phyloP scores from a whole-genome alignment of 1,139 yeast species.

The Candida sanyaensis region DNA sequence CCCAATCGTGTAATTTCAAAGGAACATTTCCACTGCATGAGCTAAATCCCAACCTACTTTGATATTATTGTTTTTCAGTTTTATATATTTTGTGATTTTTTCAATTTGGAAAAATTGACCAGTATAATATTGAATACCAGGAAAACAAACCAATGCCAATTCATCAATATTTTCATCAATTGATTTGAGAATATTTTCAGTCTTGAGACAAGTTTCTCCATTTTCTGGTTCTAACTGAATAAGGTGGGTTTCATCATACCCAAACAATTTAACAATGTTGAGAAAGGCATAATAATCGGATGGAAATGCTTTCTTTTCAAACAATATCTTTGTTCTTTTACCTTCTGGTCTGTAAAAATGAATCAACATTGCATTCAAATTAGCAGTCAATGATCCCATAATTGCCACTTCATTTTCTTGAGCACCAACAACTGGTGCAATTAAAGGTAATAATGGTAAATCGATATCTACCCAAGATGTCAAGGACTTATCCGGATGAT shows the following conservation, averaged over 20 bases:
- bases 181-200: constrained; percentile 59
- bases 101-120: constrained; percentile 84
- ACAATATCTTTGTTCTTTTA: constrained; percentile 65
- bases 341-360: constrained; percentile 74
- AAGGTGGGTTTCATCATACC: constrained; percentile 58
- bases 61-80: constrained; percentile 37
- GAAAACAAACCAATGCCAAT: constrained; percentile 73
- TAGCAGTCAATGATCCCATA: constrained; percentile 84
- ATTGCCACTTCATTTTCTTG: constrained; percentile 71
- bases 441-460: constrained; percentile 65
- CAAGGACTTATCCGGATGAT: constrained; percentile 51
- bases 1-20: constrained; percentile 78
- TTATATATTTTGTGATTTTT: constrained; percentile 61
- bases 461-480: constrained; percentile 85
- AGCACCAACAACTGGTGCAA: constrained; percentile 81
- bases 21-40: constrained; percentile 91
- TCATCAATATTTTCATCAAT: constrained; percentile 63
- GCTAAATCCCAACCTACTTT: constrained; percentile 95
- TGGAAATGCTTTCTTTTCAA: constrained; percentile 88
- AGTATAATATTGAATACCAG: constrained; percentile 91
- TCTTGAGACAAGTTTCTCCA: constrained; percentile 58
- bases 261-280: constrained; percentile 69
- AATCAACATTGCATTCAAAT: constrained; percentile 71
- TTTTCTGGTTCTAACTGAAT: constrained; percentile 61
- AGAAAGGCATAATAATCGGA: constrained; percentile 87